These are phyloP conservation scores for Euphorbia peplus DNA, from an alignment of 345 rosid genomes.

Conservation along the genomic window DNA sequence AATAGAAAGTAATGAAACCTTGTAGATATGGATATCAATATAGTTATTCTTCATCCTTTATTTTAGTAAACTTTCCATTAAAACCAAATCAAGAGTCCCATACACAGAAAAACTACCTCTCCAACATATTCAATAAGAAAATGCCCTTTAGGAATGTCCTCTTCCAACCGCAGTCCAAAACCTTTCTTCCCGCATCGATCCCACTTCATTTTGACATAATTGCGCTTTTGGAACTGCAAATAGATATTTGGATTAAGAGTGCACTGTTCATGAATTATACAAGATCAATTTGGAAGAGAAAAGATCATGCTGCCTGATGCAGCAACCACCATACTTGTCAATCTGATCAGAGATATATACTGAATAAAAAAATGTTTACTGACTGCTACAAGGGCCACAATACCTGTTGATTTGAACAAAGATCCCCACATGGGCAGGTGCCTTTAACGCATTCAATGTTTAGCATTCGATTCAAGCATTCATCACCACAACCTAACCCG, in stretches of 20 bases:
- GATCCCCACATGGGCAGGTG: constrained; percentile 89
- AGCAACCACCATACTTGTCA: background rate
- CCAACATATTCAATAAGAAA: constrained; percentile 98
- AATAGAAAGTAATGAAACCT: background rate
- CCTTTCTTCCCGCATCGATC: constrained; percentile 89
- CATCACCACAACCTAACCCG: constrained; percentile 82
- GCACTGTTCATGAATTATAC: background rate
- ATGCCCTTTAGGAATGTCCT: constrained; percentile 64
- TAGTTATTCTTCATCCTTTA: background rate
- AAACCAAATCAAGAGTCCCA: background rate
- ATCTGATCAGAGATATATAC: background rate
- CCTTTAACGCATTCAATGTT: constrained; percentile 94
- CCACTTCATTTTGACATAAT: constrained; percentile 71
- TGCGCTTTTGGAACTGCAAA: constrained; percentile 88
- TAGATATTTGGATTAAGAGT: constrained; percentile 15
- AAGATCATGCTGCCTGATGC: background rate
- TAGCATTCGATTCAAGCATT: constrained; percentile 93
- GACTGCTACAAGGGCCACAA: constrained; percentile 11
- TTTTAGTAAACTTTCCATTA: constrained; percentile 4
- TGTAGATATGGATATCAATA: background rate
- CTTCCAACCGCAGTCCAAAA: constrained; percentile 75
- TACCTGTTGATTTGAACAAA: constrained; percentile 98
- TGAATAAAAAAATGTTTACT: background rate
- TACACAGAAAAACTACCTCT: constrained; percentile 55
- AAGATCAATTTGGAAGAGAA: too few relatives aligned